phyloP scores from a whole-genome alignment of 306 rosid species.

The Delonix regia region DNA sequence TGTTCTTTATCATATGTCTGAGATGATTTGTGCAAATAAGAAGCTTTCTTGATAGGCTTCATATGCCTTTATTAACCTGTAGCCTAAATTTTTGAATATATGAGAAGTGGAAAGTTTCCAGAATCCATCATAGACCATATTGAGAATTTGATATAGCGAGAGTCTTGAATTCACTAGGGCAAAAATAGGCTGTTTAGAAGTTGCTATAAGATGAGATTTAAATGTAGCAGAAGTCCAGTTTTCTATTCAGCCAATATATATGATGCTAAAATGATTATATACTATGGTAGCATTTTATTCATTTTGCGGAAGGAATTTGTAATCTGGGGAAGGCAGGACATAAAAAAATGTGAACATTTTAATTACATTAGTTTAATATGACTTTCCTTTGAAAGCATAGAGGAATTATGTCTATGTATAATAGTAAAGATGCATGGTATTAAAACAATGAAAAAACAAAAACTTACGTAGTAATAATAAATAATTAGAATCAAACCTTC shows the following conservation, averaged over 20 bases:
- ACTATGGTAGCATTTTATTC: background rate
- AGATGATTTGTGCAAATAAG: constrained; percentile 5
- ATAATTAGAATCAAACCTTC: background rate
- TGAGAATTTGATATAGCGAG: background rate
- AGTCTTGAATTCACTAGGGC: background rate
- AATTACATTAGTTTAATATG: no score
- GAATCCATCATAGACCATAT: background rate
- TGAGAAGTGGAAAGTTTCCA: background rate
- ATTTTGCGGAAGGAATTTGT: no score
- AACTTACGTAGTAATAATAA: background rate
- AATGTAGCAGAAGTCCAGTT: background rate
- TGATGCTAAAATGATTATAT: background rate
- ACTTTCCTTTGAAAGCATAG: background rate
- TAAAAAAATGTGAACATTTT: background rate
- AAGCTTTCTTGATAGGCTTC: background rate
- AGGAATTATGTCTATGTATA: background rate
- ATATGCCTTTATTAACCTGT: background rate
- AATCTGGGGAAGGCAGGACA: background rate
- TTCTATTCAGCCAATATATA: background rate
- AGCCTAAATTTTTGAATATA: background rate
- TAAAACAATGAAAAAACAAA: background rate
- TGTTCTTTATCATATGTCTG: background rate
- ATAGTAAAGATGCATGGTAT: background rate
- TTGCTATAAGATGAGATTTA: background rate
- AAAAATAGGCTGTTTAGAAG: background rate